Evolutionary conservation across 164 flowering plant genomes (phyloP).

Genomic region (Liriodendron chinense): DNA sequence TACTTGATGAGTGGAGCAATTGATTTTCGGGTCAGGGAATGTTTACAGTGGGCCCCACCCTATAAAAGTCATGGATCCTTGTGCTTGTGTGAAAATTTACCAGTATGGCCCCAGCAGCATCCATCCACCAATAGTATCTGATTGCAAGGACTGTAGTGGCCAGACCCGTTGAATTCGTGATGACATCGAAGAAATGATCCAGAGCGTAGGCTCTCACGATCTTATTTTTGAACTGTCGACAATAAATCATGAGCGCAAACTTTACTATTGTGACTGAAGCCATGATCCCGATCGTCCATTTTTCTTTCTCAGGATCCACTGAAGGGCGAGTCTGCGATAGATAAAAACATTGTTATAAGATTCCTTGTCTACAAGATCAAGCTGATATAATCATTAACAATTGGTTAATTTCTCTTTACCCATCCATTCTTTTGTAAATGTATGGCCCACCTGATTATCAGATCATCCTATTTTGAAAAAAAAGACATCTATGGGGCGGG

Average conservation of each 20-base stretch:
- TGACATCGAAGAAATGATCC: slow-evolving; percentile 81
- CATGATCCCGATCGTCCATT: slow-evolving; percentile 87
- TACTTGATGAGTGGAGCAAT: too few species aligned
- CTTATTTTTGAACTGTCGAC: slow-evolving; percentile 65
- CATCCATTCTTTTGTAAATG: too few species aligned
- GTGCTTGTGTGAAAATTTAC: slow-evolving; percentile 30
- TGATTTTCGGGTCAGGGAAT: too few species aligned
- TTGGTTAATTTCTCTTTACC: too few species aligned
- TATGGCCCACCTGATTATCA: too few species aligned
- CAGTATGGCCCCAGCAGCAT: slow-evolving; percentile 73
- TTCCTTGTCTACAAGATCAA: too few species aligned
- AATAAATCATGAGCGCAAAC: slow-evolving; percentile 60
- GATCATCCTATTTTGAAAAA: too few species aligned
- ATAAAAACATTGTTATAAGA: too few species aligned
- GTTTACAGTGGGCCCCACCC: neutral
- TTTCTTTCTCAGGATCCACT: slow-evolving; percentile 37
- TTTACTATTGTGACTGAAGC: slow-evolving; percentile 63
- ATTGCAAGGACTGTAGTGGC: slow-evolving; percentile 63
- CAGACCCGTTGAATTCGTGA: slow-evolving; percentile 74
- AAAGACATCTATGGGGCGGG: too few species aligned
- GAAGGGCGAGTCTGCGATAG: neutral
- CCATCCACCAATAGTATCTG: slow-evolving; percentile 67
- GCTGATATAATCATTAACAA: too few species aligned
- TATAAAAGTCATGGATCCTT: too few species aligned
- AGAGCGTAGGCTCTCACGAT: slow-evolving; percentile 77